A percentile compares a stretch with the other conserved stretches of the same genome.
Evolutionary conservation across 2,329 filamentous ascomycete genomes (phyloP).

Genomic region (Purpureocillium lavendulum): DNA sequence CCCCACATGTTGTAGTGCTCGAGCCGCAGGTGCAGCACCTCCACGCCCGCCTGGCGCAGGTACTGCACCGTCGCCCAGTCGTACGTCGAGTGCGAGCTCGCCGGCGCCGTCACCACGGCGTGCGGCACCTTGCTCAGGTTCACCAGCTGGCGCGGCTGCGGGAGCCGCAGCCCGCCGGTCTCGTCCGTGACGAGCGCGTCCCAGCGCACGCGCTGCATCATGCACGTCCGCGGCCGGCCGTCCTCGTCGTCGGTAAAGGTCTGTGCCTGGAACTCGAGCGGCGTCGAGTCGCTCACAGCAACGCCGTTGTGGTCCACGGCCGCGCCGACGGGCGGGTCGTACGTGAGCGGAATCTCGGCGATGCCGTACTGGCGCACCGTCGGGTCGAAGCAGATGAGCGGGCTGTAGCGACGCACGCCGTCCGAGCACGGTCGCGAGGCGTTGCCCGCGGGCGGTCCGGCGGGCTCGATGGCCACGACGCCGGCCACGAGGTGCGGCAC

Average conservation of each 20-base stretch:
- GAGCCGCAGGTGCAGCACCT: constrained; percentile 34
- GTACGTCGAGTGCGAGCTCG: constrained; percentile 44
- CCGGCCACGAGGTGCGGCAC: constrained; percentile 36
- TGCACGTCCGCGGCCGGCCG: constrained; percentile 4
- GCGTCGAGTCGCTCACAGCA: too few relatives aligned
- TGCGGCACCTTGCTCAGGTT: constrained; percentile 40
- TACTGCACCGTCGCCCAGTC: constrained; percentile 47
- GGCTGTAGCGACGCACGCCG: constrained; percentile 8
- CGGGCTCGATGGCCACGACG: constrained; percentile 43
- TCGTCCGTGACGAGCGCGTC: not conserved
- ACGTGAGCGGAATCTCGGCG: constrained; percentile 31
- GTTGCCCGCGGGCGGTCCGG: constrained; percentile 39
- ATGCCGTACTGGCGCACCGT: constrained; percentile 28
- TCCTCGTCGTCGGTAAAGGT: not conserved
- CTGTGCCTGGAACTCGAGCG: not conserved
- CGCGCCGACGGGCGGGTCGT: constrained; percentile 22
- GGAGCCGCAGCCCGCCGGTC: not conserved
- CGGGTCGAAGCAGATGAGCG: constrained; percentile 16
- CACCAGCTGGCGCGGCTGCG: constrained; percentile 26
- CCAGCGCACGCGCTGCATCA: constrained; percentile 10
- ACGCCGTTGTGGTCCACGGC: too few relatives aligned
- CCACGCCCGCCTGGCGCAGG: constrained; percentile 41
- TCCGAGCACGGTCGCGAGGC: constrained; percentile 1
- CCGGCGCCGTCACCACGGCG: constrained; percentile 41
- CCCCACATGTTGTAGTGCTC: constrained; percentile 35